Percentiles rank a stretch among this genome's conserved stretches.
Conservation (phyloP, 2,329 filamentous ascomycete species). For the Phaeosphaeriaceae sp. region DNA sequence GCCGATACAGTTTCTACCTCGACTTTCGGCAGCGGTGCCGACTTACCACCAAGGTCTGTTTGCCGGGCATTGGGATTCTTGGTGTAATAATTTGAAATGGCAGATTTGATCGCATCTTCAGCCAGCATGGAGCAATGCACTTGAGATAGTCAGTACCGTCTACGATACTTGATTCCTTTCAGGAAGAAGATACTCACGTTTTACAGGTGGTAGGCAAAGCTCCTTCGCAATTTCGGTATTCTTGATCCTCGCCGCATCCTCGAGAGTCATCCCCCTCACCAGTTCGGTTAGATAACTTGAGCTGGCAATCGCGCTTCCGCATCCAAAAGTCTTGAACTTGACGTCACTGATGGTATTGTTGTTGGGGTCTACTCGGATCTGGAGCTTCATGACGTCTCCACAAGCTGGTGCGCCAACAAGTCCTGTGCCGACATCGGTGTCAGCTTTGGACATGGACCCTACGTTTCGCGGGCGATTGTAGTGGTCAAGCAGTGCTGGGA, state of each 20-base stretch:
- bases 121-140: slow-evolving; percentile 93
- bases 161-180: background rate
- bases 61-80: slow-evolving; percentile 80
- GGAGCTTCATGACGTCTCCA: slow-evolving; percentile 92
- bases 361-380: slow-evolving; percentile 88
- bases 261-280: slow-evolving; percentile 93
- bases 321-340: slow-evolving; percentile 98
- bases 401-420: slow-evolving; percentile 90
- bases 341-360: slow-evolving; percentile 91
- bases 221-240: slow-evolving; percentile 99
- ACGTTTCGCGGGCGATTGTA: slow-evolving; percentile 82
- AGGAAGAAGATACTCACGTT: slow-evolving; percentile 64
- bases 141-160: slow-evolving; percentile 46
- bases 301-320: slow-evolving; percentile 91
- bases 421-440: slow-evolving; percentile 84
- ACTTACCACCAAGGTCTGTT: slow-evolving; percentile 80
- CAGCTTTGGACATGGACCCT: slow-evolving; percentile 78
- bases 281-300: slow-evolving; percentile 94
- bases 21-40: slow-evolving; percentile 69
- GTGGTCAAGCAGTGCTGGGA: slow-evolving; percentile 71
- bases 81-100: slow-evolving; percentile 88
- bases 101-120: slow-evolving; percentile 90
- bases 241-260: slow-evolving; percentile 89
- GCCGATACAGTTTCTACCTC: slow-evolving; percentile 62
- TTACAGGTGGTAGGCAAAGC: slow-evolving; percentile 85